These are phyloP conservation scores for Moricandia moricandioides DNA, from an alignment of 345 rosid species.

Conservation along the genomic window DNA sequence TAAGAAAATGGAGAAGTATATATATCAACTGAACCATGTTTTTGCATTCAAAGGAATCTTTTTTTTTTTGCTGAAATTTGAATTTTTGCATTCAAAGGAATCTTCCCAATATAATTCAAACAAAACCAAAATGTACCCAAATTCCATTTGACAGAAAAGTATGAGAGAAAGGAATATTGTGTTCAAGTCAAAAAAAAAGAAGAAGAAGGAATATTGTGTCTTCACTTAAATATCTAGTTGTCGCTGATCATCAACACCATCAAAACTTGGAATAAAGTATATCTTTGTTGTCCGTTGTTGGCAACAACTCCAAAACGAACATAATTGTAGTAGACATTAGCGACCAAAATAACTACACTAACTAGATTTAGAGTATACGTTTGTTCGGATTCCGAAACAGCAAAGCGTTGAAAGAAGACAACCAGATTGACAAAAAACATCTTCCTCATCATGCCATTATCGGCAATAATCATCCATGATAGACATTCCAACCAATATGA, in stretches of 20 bases:
- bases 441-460: background rate
- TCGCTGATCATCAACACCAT: background rate
- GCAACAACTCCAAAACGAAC: background rate
- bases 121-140: background rate
- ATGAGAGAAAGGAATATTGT: too few relatives aligned
- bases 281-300: background rate
- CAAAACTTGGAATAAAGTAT: background rate
- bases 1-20: background rate
- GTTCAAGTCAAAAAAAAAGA: too few relatives aligned
- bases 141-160: background rate
- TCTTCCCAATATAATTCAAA: background rate
- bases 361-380: background rate
- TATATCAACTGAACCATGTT: background rate
- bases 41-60: background rate
- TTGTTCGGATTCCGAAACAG: background rate
- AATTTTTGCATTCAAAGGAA: too few relatives aligned
- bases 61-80: too few relatives aligned
- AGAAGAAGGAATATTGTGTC: too few relatives aligned
- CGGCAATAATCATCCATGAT: background rate
- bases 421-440: background rate
- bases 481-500: background rate
- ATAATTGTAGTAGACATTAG: background rate
- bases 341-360: background rate
- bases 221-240: too few relatives aligned
- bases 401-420: background rate